Percentiles rank a stretch among this genome's conserved stretches.
phyloP scores from a whole-genome alignment of 1,139 yeast genomes.

The Hansenula sp. region DNA sequence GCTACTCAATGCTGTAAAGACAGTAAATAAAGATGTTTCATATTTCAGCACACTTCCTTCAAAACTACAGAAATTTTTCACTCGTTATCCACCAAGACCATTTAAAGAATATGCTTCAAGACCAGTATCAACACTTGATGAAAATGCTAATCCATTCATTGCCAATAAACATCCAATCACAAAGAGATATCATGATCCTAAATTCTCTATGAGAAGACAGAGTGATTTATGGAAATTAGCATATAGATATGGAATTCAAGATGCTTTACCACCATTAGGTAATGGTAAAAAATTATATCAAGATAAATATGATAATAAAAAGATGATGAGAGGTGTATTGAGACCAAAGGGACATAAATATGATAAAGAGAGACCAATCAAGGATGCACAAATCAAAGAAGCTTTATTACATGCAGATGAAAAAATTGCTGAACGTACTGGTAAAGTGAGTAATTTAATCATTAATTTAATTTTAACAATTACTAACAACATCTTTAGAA shows the following conservation, averaged over 20 bases:
- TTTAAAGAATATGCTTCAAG: slow-evolving; percentile 56
- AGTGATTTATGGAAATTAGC: slow-evolving; percentile 85
- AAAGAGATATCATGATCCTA: slow-evolving; percentile 70
- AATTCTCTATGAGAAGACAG: slow-evolving; percentile 78
- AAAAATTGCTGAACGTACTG: slow-evolving; percentile 33
- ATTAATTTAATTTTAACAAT: too few relatives aligned
- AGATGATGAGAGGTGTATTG: slow-evolving; percentile 73
- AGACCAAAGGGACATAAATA: slow-evolving; percentile 78
- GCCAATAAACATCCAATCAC: slow-evolving; percentile 84
- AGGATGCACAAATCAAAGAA: not conserved
- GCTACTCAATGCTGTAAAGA: slow-evolving; percentile 19
- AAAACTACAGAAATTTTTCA: slow-evolving; percentile 70
- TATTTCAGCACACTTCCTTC: slow-evolving; percentile 60
- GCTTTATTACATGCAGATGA: slow-evolving; percentile 49
- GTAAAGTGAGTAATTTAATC: slow-evolving; percentile 15
- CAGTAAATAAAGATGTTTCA: slow-evolving; percentile 24
- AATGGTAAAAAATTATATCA: slow-evolving; percentile 68
- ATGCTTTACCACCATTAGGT: slow-evolving; percentile 71
- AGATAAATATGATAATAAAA: slow-evolving; percentile 69
- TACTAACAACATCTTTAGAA: not conserved
- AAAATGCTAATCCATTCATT: slow-evolving; percentile 80
- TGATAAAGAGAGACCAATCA: slow-evolving; percentile 60
- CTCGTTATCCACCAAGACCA: slow-evolving; percentile 85
- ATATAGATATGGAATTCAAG: slow-evolving; percentile 71
- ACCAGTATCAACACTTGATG: slow-evolving; percentile 63